Evolutionary conservation across 148 eudicot species (phyloP).

Genomic region (Chenopodium album): DNA sequence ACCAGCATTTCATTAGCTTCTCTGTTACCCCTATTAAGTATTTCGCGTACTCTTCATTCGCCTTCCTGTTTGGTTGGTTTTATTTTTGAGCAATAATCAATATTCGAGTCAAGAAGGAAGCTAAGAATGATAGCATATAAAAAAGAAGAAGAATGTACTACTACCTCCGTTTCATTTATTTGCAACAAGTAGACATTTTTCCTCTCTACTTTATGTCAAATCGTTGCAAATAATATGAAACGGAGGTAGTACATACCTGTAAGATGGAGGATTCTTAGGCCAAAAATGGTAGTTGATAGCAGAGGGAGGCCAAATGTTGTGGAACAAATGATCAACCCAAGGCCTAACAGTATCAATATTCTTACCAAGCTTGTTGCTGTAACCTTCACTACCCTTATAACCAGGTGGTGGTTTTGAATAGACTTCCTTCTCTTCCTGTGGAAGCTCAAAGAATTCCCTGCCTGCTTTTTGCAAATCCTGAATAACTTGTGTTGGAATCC

Average conservation of each 20-base stretch:
- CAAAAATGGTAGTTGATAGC: constrained; percentile 56
- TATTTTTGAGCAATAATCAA: no score
- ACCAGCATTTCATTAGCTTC: constrained; percentile 46
- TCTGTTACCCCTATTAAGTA: constrained; percentile 42
- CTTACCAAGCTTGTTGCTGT: constrained; percentile 46
- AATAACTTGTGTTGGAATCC: constrained; percentile 40
- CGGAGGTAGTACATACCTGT: constrained; percentile 39
- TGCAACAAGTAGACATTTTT: no score
- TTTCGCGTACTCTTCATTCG: constrained; percentile 54
- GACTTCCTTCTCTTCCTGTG: constrained; percentile 51
- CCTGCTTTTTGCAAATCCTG: constrained; percentile 39
- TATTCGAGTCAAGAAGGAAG: no score
- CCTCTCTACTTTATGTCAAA: no score
- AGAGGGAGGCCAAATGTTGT: constrained; percentile 72
- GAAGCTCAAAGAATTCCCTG: constrained; percentile 46
- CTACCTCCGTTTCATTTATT: no score
- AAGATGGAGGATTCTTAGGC: constrained; percentile 74
- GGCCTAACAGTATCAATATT: not conserved
- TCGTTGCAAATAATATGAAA: no score
- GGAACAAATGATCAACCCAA: constrained; percentile 92
- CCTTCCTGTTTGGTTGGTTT: constrained; percentile 41
- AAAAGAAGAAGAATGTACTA: not conserved
- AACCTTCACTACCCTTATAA: constrained; percentile 51
- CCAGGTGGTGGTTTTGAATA: constrained; percentile 42
- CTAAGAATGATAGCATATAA: not conserved